phyloP scores from a whole-genome alignment of 495 filamentous ascomycete genomes.

The Penicillium maclennaniae region DNA sequence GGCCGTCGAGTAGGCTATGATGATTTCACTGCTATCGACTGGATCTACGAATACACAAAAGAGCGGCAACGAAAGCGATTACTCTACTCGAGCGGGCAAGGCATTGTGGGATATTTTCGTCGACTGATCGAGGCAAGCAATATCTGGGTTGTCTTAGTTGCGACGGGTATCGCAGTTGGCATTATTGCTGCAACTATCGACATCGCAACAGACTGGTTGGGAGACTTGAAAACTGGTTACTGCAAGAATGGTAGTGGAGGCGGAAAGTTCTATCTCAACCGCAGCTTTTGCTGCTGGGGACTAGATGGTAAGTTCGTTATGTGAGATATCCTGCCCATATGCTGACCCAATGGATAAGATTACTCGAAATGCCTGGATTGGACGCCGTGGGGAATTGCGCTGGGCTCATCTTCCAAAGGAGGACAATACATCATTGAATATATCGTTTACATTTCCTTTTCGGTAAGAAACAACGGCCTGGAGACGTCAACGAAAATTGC shows the following conservation, averaged over 20 bases:
- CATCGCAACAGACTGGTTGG: constrained; percentile 90
- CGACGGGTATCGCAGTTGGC: constrained; percentile 75
- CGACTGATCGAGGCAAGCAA: constrained; percentile 79
- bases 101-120: constrained; percentile 66
- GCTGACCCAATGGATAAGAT: constrained; percentile 35
- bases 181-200: constrained; percentile 84
- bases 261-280: constrained; percentile 85
- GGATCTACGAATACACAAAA: constrained; percentile 99
- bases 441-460: constrained; percentile 76
- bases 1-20: constrained; percentile 92
- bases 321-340: neutral
- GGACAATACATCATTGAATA: constrained; percentile 82
- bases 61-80: constrained; percentile 82
- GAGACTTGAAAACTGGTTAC: constrained; percentile 88
- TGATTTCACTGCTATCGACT: constrained; percentile 96
- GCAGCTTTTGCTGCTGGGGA: constrained; percentile 87
- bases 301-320: constrained; percentile 57
- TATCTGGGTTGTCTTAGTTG: constrained; percentile 84
- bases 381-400: constrained; percentile 75
- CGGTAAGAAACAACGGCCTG: constrained; percentile 45
- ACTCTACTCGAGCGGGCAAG: constrained; percentile 64
- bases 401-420: constrained; percentile 59
- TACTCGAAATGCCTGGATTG: constrained; percentile 75
- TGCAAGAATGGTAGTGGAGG: constrained; percentile 71
- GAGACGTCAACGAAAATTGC: neutral